phyloP scores from a whole-genome alignment of 2,329 filamentous ascomycete genomes.

The Clonostachys solani region DNA sequence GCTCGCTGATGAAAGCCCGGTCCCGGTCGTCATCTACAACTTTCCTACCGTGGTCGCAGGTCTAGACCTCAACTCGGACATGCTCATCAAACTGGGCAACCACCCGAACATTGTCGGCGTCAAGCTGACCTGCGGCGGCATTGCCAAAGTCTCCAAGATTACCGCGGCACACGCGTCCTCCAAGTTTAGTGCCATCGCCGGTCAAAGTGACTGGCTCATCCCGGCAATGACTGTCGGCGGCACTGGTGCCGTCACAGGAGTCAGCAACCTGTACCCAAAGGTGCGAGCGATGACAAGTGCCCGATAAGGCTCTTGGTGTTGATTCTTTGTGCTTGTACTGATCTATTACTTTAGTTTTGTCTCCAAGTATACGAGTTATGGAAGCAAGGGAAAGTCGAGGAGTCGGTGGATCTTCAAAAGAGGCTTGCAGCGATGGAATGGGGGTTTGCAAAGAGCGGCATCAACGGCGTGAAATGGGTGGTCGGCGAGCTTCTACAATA shows the following conservation, averaged over 20 bases:
- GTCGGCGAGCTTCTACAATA: conserved; percentile 51
- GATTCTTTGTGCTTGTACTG: too few relatives aligned
- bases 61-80: conserved; percentile 63
- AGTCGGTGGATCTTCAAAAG: conserved; percentile 43
- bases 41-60: conserved; percentile 65
- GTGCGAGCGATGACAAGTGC: conserved; percentile 22
- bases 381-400: conserved; percentile 35
- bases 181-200: conserved; percentile 62
- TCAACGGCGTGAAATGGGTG: conserved; percentile 57
- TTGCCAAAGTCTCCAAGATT: conserved; percentile 66
- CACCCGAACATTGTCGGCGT: conserved; percentile 65
- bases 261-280: conserved; percentile 59
- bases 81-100: conserved; percentile 51
- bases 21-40: conserved; percentile 70
- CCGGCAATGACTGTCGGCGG: conserved; percentile 55
- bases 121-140: conserved; percentile 71
- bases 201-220: conserved; percentile 69
- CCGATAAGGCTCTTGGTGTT: too few relatives aligned
- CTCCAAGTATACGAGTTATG: conserved; percentile 44
- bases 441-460: conserved; percentile 52
- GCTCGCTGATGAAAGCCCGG: conserved; percentile 46
- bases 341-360: conserved; percentile 21
- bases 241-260: conserved; percentile 57
- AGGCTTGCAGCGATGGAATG: conserved; percentile 48
- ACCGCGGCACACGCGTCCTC: conserved; percentile 41